Percentiles rank a stretch among this genome's conserved stretches.
Conservation (phyloP, 352 stramenopile genomes). For the Phytophthora ramorum region DNA sequence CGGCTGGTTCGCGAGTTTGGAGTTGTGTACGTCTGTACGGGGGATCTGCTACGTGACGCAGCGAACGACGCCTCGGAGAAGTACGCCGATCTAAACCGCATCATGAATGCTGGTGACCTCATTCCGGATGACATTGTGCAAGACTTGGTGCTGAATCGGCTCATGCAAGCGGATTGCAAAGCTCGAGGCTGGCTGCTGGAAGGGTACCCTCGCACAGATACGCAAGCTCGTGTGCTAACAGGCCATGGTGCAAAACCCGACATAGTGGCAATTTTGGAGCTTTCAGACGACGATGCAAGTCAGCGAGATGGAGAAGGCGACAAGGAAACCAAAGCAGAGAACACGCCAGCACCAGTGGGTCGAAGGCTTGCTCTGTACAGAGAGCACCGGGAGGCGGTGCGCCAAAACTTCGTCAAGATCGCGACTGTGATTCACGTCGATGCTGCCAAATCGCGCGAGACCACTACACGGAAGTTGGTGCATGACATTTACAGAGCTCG, state of each 20-base stretch:
- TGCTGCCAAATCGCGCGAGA: slow-evolving; percentile 51
- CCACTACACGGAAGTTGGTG: slow-evolving; percentile 50
- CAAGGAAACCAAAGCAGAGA: slow-evolving; percentile 47
- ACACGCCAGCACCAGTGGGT: slow-evolving; percentile 12
- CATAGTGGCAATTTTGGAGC: slow-evolving; percentile 91
- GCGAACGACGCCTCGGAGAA: slow-evolving; percentile 72
- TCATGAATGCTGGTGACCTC: slow-evolving; percentile 88
- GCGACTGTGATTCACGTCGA: slow-evolving; percentile 76
- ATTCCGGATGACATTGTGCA: slow-evolving; percentile 96
- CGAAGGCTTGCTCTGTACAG: slow-evolving; percentile 80
- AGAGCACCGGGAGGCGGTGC: slow-evolving; percentile 80
- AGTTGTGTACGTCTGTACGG: slow-evolving; percentile 93
- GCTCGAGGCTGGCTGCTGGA: slow-evolving; percentile 94
- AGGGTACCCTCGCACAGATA: slow-evolving; percentile 93
- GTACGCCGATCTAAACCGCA: slow-evolving; percentile 80
- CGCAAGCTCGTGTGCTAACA: slow-evolving; percentile 90
- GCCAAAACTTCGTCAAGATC: slow-evolving; percentile 78
- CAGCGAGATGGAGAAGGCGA: slow-evolving; percentile 82
- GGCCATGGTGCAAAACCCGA: slow-evolving; percentile 82
- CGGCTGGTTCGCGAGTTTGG: slow-evolving; percentile 87
- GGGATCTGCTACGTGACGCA: slow-evolving; percentile 92
- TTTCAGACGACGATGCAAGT: slow-evolving; percentile 90
- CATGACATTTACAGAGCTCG: slow-evolving; percentile 60
- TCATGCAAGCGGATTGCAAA: slow-evolving; percentile 89
- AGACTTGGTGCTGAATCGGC: slow-evolving; percentile 77